phyloP scores from a whole-genome alignment of 2,329 filamentous ascomycete genomes.

The Colletotrichum abscissum region DNA sequence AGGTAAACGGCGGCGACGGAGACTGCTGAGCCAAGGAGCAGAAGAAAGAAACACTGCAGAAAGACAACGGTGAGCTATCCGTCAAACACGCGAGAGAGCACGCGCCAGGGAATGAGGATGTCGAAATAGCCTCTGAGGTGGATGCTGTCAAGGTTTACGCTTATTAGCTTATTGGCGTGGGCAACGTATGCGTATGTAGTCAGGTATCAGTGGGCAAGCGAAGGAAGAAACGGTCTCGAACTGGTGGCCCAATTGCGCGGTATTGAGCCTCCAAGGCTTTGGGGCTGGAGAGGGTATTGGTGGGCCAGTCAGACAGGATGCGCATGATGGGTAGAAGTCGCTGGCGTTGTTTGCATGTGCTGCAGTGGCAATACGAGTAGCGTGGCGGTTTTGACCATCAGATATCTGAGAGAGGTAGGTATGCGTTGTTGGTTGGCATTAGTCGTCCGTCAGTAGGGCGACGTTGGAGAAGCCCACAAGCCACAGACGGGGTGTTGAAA shows the following conservation, averaged over 20 bases:
- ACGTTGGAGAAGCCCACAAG: not conserved
- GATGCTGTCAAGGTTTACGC: slow-evolving; percentile 18
- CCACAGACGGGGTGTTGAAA: not conserved
- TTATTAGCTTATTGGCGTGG: not conserved
- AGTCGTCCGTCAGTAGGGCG: not conserved
- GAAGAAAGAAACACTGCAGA: not conserved
- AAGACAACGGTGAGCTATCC: not conserved
- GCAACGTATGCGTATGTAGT: not conserved
- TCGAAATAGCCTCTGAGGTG: slow-evolving; percentile 19
- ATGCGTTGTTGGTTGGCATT: not conserved
- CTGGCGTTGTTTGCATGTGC: not conserved
- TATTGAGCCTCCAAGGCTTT: not conserved
- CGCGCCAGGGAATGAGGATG: slow-evolving; percentile 7
- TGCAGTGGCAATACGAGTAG: not conserved
- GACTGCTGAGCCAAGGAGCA: not conserved
- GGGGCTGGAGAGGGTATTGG: not conserved
- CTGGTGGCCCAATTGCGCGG: not conserved
- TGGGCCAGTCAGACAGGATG: not conserved
- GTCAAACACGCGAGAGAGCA: not conserved
- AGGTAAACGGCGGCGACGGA: not conserved
- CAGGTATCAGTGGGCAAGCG: not conserved
- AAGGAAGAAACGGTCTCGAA: not conserved
- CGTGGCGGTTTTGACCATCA: not conserved
- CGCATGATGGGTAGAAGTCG: not conserved
- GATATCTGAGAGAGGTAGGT: not conserved